Conservation (phyloP, 2,329 filamentous ascomycete genomes). For the Rosellinia necatrix region DNA sequence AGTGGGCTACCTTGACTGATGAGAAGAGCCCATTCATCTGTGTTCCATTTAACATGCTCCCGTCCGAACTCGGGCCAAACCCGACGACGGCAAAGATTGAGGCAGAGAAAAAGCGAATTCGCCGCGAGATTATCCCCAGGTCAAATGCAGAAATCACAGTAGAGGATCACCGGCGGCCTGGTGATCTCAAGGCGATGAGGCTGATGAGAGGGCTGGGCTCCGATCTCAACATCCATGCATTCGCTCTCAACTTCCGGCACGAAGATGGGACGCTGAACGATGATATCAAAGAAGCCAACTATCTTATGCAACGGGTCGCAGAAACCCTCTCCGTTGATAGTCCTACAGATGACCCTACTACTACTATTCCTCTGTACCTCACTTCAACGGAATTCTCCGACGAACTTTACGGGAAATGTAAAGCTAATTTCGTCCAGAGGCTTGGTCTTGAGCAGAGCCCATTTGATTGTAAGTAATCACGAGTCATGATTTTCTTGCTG, state of each 20-base stretch:
- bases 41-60: conserved; percentile 49
- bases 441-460: conserved; percentile 42
- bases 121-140: conserved; percentile 44
- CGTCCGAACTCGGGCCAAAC: conserved; percentile 39
- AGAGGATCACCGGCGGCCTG: conserved; percentile 34
- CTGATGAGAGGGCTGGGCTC: conserved; percentile 49
- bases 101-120: conserved; percentile 46
- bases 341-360: conserved; percentile 45
- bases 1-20: conserved; percentile 47
- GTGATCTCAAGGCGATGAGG: conserved; percentile 42
- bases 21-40: conserved; percentile 44
- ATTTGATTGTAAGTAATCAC: conserved; percentile 36
- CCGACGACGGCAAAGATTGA: conserved; percentile 38
- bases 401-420: conserved; percentile 48
- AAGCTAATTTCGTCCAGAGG: conserved; percentile 47
- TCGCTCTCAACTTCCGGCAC: conserved; percentile 50
- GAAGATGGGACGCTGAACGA: conserved; percentile 46
- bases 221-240: conserved; percentile 54
- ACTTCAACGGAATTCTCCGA: conserved; percentile 50
- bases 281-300: conserved; percentile 53
- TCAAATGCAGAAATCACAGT: conserved; percentile 44
- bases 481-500: too few relatives aligned
- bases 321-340: conserved; percentile 48
- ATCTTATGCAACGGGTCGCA: conserved; percentile 51
- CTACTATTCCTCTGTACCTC: conserved; percentile 49